These are phyloP conservation scores for Petunia axillaris DNA, from an alignment of 257 asterid species.

Conservation along the genomic window DNA sequence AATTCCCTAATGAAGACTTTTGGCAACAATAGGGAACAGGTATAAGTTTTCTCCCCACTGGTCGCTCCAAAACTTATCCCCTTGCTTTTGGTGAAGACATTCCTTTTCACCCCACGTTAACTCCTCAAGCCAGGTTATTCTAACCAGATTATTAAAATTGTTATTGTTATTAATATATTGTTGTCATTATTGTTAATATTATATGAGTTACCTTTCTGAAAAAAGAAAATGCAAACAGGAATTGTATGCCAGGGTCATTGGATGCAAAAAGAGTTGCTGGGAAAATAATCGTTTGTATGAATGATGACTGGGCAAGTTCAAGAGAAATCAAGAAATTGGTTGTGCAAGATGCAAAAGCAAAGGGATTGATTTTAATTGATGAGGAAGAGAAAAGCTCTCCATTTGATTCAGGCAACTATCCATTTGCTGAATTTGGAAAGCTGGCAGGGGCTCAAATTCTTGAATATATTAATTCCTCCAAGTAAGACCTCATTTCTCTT, in stretches of 20 bases:
- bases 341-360: constrained; percentile 63
- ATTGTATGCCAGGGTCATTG: constrained; percentile 70
- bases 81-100: constrained; percentile 54
- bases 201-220: background rate
- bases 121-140: constrained; percentile 57
- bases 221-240: constrained; percentile 41
- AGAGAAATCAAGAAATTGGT: constrained; percentile 59
- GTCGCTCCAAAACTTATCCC: constrained; percentile 45
- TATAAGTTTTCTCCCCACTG: constrained; percentile 59
- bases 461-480: constrained; percentile 62
- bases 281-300: constrained; percentile 65
- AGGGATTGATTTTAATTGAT: constrained; percentile 63
- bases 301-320: constrained; percentile 46
- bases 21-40: constrained; percentile 50
- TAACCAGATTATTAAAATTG: background rate
- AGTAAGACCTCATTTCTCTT: constrained; percentile 37
- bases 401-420: constrained; percentile 63
- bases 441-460: constrained; percentile 48
- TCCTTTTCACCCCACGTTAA: constrained; percentile 49
- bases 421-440: constrained; percentile 57
- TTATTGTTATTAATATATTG: background rate
- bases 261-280: constrained; percentile 58
- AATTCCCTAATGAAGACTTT: too few relatives aligned
- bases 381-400: constrained; percentile 42
- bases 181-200: background rate